Evolutionary conservation across 1,284 basidiomycete species (phyloP).

Genomic region (Ceratorhiza oryzae-sativae): DNA sequence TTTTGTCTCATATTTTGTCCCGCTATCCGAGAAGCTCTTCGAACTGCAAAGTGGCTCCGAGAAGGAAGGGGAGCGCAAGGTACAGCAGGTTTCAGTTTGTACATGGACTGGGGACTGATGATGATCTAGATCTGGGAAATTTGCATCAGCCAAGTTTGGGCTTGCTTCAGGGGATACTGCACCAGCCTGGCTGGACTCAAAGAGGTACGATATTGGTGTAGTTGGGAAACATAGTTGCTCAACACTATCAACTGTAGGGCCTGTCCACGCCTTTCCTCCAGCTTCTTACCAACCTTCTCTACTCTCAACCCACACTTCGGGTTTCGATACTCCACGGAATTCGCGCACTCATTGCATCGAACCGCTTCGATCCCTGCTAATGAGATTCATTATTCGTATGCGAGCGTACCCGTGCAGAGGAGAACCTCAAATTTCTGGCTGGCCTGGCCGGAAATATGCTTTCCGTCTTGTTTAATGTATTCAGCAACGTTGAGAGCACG

Average conservation of each 20-base stretch:
- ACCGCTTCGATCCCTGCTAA: slow-evolving; percentile 57
- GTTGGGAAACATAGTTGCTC: background rate
- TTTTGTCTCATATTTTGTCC: slow-evolving; percentile 91
- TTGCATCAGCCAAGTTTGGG: slow-evolving; percentile 38
- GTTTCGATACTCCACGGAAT: slow-evolving; percentile 52
- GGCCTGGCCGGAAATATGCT: slow-evolving; percentile 90
- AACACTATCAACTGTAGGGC: slow-evolving; percentile 45
- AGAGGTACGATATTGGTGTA: slow-evolving; percentile 13
- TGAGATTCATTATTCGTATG: slow-evolving; percentile 58
- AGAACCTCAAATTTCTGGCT: slow-evolving; percentile 78
- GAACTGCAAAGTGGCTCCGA: slow-evolving; percentile 80
- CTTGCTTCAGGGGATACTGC: slow-evolving; percentile 55
- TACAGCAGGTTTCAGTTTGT: slow-evolving; percentile 73
- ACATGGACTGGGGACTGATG: no score
- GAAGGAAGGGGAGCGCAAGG: slow-evolving; percentile 75
- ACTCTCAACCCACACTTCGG: slow-evolving; percentile 44
- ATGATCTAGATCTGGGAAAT: slow-evolving; percentile 43
- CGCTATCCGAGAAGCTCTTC: slow-evolving; percentile 93
- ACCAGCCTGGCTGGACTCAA: slow-evolving; percentile 48
- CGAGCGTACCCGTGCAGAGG: slow-evolving; percentile 61
- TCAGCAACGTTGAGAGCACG: slow-evolving; percentile 81
- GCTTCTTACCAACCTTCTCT: slow-evolving; percentile 46
- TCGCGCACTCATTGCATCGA: slow-evolving; percentile 52
- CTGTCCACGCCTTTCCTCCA: slow-evolving; percentile 42
- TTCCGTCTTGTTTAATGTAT: slow-evolving; percentile 96